Evolutionary conservation across 352 stramenopile species (phyloP), one percentile per base, ranked within the genome.

Genomic region (Pythium grandisporangium): DNA sequence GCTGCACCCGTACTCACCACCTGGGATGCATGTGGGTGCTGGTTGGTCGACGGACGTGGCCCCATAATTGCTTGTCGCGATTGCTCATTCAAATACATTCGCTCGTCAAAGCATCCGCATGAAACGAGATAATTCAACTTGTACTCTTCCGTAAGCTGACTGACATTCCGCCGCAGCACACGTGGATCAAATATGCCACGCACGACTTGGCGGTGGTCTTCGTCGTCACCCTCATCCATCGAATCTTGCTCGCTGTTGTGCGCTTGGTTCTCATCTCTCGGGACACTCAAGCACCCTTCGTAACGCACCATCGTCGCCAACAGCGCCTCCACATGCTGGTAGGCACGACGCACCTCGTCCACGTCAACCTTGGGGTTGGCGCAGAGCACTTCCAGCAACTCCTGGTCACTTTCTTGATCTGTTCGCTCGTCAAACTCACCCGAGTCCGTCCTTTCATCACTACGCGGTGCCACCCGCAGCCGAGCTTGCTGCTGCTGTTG

Each of bases 51-150:
- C 22, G 55, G 6, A 12, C 55, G 48, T n/a, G 55, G 55, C 3
- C 55, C 55, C 1, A 63, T 40, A 20, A 63, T n/a, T 19, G 48
- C 55, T 23, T 63, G 48, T 3, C 55, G 44, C n/a, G 55, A 63
- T 32, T 63, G 55, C 21, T 63, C 55, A n/a, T 55, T 55, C 17
- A 63, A 37, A 26, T 58, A 63, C 22, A 63, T 49, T 5, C 55
- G 55, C 33, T 63, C 55, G 24, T 63, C 55, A 33, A 63, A 63
- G 44, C 41, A 50, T 10, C 48, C 55, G 20, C 21, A 58, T 5
- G 45, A 39, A 11, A 41, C 47, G 4, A 63, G 14, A 34, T 63
- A 42, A 4, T 22, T 30, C 10, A 19, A 25, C 2, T 39, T 45
- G 30, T 63, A 63, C 8, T 45, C 21, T 13, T 63, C 48, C 35